These are phyloP conservation scores for Pleurotus platypus DNA, from an alignment of 768 basidiomycete species.

Conservation along the genomic window DNA sequence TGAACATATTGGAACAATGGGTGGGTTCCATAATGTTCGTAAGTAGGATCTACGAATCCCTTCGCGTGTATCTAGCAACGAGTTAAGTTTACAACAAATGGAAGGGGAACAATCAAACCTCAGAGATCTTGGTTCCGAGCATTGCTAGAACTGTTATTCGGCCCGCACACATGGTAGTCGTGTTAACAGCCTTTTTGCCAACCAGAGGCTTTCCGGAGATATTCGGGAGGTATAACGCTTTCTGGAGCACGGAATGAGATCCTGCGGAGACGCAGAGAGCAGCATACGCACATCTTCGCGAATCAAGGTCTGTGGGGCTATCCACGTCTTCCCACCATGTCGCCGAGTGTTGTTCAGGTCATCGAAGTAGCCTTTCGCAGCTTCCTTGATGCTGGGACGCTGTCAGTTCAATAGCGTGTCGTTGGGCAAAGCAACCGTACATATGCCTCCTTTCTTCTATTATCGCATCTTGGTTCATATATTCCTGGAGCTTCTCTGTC, in stretches of 20 bases:
- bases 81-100: neutral
- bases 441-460: conserved; percentile 67
- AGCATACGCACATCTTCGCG: conserved; percentile 73
- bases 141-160: conserved; percentile 79
- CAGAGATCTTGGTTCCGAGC: conserved; percentile 84
- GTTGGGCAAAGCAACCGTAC: conserved; percentile 25
- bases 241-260: conserved; percentile 40
- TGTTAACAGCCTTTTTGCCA: conserved; percentile 56
- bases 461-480: conserved; percentile 68
- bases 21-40: conserved; percentile 46
- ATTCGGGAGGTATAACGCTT: conserved; percentile 90
- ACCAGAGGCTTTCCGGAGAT: conserved; percentile 69
- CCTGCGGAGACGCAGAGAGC: neutral
- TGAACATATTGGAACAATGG: conserved; percentile 72
- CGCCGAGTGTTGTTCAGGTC: conserved; percentile 67
- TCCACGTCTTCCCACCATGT: conserved; percentile 93
- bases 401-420: neutral
- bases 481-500: conserved; percentile 60
- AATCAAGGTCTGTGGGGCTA: conserved; percentile 85
- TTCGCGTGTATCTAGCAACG: conserved; percentile 68
- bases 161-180: conserved; percentile 72
- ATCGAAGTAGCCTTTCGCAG: conserved; percentile 87
- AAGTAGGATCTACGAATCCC: conserved; percentile 61
- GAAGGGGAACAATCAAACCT: conserved; percentile 44
- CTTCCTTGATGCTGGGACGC: conserved; percentile 39